Evolutionary conservation across 1,139 yeast genomes (phyloP).

Genomic region (Magnusiomyces starmeri): DNA sequence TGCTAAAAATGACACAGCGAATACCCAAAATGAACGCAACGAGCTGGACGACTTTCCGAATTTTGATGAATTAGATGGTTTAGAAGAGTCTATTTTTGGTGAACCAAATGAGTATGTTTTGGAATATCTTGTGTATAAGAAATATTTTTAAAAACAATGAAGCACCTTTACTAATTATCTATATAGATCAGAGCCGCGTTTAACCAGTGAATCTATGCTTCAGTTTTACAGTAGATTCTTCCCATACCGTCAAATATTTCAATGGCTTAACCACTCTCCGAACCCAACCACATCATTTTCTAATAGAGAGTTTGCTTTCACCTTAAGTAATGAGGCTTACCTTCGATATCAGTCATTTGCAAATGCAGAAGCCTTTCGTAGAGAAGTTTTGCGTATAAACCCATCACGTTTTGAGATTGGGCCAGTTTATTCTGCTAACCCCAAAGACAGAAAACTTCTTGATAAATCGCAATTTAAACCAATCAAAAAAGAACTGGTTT

Average conservation of each 20-base stretch:
- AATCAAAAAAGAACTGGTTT: constrained; percentile 75
- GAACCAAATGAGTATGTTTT: no score
- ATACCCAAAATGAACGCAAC: no score
- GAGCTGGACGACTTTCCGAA: no score
- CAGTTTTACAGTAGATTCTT: constrained; percentile 59
- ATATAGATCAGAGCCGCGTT: not conserved
- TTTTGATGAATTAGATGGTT: no score
- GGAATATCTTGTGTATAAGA: no score
- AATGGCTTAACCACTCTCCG: constrained; percentile 86
- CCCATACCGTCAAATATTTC: constrained; percentile 61
- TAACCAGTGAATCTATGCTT: constrained; percentile 10
- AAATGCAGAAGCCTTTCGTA: constrained; percentile 63
- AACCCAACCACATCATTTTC: constrained; percentile 57
- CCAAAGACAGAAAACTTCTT: constrained; percentile 72
- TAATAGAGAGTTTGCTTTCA: constrained; percentile 91
- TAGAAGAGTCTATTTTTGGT: no score
- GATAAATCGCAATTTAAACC: constrained; percentile 79
- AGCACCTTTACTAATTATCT: not conserved
- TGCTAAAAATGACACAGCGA: no score
- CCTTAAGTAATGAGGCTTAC: constrained; percentile 67
- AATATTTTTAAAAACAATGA: no score
- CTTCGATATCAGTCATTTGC: constrained; percentile 79
- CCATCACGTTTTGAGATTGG: constrained; percentile 96
- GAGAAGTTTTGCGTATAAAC: constrained; percentile 59
- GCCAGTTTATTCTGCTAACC: constrained; percentile 81